Conservation (phyloP, 805 yeast species). For the Monosporozyma yasuniensis region DNA sequence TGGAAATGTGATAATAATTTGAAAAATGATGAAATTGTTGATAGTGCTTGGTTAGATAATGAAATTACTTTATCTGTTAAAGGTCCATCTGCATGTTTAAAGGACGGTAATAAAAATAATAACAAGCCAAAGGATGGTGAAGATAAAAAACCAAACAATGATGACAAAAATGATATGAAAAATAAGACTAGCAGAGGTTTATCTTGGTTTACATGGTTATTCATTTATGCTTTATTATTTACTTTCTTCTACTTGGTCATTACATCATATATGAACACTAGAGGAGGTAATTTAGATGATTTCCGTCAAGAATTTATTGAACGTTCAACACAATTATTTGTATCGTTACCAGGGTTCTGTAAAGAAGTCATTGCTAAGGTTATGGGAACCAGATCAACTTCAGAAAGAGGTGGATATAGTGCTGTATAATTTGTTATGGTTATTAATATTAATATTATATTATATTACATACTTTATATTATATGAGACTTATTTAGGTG, state of each 20-base stretch:
- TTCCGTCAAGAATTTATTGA: conserved; percentile 70
- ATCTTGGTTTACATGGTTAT: conserved; percentile 64
- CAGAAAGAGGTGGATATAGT: conserved; percentile 76
- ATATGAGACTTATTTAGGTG: neutral
- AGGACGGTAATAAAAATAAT: conserved; percentile 23
- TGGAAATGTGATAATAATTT: conserved; percentile 40
- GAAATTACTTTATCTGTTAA: conserved; percentile 24
- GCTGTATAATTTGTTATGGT: conserved; percentile 61
- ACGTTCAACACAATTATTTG: conserved; percentile 46
- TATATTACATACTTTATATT: neutral
- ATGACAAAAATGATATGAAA: conserved; percentile 23
- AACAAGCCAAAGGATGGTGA: conserved; percentile 11
- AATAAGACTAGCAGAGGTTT: conserved; percentile 22
- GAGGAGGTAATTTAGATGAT: conserved; percentile 58
- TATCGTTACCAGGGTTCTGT: conserved; percentile 55
- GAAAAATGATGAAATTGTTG: conserved; percentile 24
- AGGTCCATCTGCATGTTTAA: conserved; percentile 40
- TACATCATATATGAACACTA: conserved; percentile 63
- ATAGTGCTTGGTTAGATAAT: conserved; percentile 20
- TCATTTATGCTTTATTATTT: conserved; percentile 60
- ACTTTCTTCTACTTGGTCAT: conserved; percentile 61
- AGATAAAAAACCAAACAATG: conserved; percentile 17
- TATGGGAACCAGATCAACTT: conserved; percentile 37
- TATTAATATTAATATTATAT: neutral
- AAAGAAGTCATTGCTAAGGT: conserved; percentile 61